Conservation (phyloP, 345 rosid genomes). For the Hibiscus tridactylites region DNA sequence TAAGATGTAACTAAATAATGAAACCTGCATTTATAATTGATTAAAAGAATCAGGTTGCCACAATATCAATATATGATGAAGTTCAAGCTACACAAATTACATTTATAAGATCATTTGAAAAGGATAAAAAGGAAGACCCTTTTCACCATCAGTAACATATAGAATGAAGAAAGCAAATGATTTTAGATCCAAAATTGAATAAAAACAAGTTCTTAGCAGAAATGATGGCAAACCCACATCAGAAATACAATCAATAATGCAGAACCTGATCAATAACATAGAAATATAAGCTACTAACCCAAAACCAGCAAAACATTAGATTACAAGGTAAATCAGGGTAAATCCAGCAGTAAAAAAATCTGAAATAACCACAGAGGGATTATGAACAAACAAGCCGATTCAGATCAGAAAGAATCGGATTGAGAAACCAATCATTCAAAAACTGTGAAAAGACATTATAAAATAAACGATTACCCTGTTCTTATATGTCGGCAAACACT, state of each 20-base stretch:
- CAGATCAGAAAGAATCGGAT: neutral
- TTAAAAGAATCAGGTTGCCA: too few species aligned
- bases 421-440: neutral
- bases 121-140: neutral
- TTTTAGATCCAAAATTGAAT: neutral
- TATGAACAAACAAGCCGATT: neutral
- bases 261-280: neutral
- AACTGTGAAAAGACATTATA: neutral
- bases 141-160: neutral
- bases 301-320: neutral
- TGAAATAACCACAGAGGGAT: neutral
- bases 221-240: neutral
- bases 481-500: slow-evolving; percentile 1
- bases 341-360: neutral
- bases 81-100: neutral
- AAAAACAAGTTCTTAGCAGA: neutral
- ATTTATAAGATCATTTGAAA: neutral
- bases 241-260: neutral
- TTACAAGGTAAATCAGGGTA: neutral
- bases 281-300: neutral
- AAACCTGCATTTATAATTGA: neutral
- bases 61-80: too few species aligned
- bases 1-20: neutral
- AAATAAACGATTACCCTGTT: neutral
- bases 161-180: neutral